Base-by-base conservation (phyloP, 2,329 filamentous ascomycete genomes). In the Botrytis tulipae region DNA sequence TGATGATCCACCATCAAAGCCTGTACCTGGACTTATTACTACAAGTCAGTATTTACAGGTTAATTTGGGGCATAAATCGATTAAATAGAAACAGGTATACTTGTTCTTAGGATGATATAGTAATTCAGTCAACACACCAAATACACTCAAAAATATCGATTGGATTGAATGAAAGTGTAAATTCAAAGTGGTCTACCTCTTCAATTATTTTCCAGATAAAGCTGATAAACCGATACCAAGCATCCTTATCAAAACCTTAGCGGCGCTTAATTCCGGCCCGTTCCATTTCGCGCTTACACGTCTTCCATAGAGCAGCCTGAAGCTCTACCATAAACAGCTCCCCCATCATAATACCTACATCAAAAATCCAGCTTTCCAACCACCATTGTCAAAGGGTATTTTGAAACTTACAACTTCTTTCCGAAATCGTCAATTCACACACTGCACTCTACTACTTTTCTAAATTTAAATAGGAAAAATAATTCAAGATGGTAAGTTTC, bases 251-350 rank as follows among this genome's bases (percentile, higher is more conserved):
- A 40, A 57, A 32, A 35, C 67, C 18, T 70, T 44, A 61, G 25
- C 46, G 65, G 65, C 65, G 65, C 46, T 54, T 68, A 54, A 69
- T 35, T 74, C 72, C 75, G 73, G 73, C 32, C 46, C 12, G 63
- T 54, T 54, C 65, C 25, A 54, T 25, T 32, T 60, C 68, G 68
- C 68, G 68, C 51, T 57, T 70, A 70, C 65, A 68, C 65, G 65
- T 68, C 51, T 57, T 29, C 46, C 35, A 48, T 40, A n/a, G 35
- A 40, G 68, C 51, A 70, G 68, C 68, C 68, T 70, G 68, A 46
- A 70, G 68, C 57, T 72, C 67, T 60, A 51, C 59, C 63, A 60
- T 60, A 54, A 60, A 62, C 69, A 71, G 35, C 42, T 65, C 59
- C 29, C n/a, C 12, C 44, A 46, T 25, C 20, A 40, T 51, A n/a